These are phyloP conservation scores for Colletotrichum salicis DNA, from an alignment of 2,329 filamentous ascomycete genomes.

Conservation along the genomic window DNA sequence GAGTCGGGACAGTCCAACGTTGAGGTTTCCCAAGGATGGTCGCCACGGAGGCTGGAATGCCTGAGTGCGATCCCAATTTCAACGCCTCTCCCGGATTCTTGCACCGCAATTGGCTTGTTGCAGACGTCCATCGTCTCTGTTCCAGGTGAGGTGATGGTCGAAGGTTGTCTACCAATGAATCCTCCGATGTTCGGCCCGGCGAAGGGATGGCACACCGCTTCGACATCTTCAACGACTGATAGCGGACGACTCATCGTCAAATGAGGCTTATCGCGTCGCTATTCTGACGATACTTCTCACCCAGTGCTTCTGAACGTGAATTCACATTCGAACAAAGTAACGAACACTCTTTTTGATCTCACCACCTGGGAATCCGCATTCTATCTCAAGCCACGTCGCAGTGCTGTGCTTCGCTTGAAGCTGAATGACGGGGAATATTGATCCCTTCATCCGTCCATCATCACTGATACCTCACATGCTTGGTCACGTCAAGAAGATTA, in stretches of 20 bases:
- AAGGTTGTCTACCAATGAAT: background rate
- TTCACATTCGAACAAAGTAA: too few species aligned
- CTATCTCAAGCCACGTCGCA: too few species aligned
- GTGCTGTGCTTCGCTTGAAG: too few species aligned
- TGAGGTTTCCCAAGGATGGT: conserved; percentile 1
- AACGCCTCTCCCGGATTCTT: background rate
- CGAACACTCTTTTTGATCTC: too few species aligned
- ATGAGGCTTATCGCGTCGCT: too few species aligned
- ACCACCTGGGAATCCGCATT: too few species aligned
- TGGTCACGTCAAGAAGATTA: too few species aligned
- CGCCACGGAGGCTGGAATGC: conserved; percentile 5
- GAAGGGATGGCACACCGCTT: background rate
- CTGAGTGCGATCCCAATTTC: conserved; percentile 11
- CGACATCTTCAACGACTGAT: conserved; percentile 1
- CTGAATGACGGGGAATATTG: too few species aligned
- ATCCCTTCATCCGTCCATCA: too few species aligned
- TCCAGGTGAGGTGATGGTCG: background rate
- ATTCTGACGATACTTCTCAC: too few species aligned
- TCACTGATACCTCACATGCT: too few species aligned
- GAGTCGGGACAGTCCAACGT: conserved; percentile 17
- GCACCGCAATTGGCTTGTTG: background rate
- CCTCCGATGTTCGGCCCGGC: conserved; percentile 24
- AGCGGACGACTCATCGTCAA: background rate
- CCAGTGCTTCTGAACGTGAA: too few species aligned
- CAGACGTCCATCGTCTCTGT: background rate